Evolutionary conservation across 73 alveolate species (phyloP), one percentile per base, ranked within the genome.

Genomic region (Paramecium primaurelia): DNA sequence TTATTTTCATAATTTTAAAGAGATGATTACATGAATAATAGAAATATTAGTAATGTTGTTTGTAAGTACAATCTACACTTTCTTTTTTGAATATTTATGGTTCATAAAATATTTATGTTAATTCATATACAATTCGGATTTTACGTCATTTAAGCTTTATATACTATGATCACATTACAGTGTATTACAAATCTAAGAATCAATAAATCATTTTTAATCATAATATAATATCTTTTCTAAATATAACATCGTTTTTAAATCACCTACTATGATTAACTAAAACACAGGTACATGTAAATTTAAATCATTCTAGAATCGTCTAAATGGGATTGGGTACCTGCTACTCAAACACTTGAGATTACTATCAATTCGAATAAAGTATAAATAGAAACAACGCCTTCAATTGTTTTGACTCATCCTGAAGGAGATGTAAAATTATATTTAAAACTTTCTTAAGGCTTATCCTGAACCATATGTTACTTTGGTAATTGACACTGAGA

Each of bases 401-500:
- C 91, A 34, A 80, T 80, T 45, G 91, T 80, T 25, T 47, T 80
- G 34, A 80, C 91, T 26, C 91, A 80, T 80, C 91, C 91, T 40
- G 91, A 80, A 47, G 91, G 91, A 20, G 91, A 80, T 80, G 91
- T 80, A 80, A 45, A 14, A 45, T 8, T 32, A 34, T 18, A 9
- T 58, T 30, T 44, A 25, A 69, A 16, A 45, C 68, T 8, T 49
- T 42, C 8, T 32, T 11, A 37, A 45, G 88, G 44, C 71, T 47
- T 64, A 60, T 47, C 94, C 94, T 71, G 94, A 89, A 47, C 97
- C 97, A 44, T 86, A 92, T 28, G 93, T 94, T 25, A 93, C 93
- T 9, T 36, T 94, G 25, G 83, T 64, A 26, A 94, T 94, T 34
- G 97, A 94, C 44, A 94, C 94, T 68, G 97, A 94, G 92, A 94